Evolutionary conservation across 2,329 filamentous ascomycete species (phyloP).

Genomic region (Xylaria sp.): DNA sequence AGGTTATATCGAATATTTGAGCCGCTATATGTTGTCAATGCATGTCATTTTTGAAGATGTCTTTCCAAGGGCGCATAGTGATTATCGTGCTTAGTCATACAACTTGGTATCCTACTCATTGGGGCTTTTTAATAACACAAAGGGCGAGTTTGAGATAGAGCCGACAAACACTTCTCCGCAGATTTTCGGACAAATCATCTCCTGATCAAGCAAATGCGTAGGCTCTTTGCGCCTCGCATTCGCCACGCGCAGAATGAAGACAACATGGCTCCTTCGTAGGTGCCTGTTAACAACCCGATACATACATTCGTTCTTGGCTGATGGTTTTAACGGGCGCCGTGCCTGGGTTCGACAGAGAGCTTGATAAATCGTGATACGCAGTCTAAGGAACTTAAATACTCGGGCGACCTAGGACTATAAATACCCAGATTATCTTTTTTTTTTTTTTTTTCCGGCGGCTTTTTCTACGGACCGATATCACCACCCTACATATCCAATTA

Average conservation of each 20-base stretch:
- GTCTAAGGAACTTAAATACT: not conserved
- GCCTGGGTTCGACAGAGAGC: not conserved
- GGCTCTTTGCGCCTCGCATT: not conserved
- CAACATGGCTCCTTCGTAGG: not conserved
- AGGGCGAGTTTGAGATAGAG: not conserved
- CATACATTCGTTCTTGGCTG: not conserved
- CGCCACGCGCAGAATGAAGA: not conserved
- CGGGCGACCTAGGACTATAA: not conserved
- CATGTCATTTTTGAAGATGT: conserved; percentile 14
- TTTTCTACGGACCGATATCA: no score
- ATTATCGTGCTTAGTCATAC: conserved; percentile 12
- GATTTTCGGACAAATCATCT: not conserved
- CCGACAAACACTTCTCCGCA: not conserved
- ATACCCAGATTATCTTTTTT: no score
- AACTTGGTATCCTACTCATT: not conserved
- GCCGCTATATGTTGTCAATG: not conserved
- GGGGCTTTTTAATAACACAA: not conserved
- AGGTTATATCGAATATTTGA: not conserved
- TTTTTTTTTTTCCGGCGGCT: no score
- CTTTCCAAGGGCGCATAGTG: conserved; percentile 23
- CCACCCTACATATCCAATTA: no score
- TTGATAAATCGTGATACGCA: not conserved
- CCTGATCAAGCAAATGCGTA: not conserved
- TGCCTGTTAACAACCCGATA: not conserved
- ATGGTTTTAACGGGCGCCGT: not conserved